Conservation (phyloP, 257 asterid species). For the Nicotiana otophora region DNA sequence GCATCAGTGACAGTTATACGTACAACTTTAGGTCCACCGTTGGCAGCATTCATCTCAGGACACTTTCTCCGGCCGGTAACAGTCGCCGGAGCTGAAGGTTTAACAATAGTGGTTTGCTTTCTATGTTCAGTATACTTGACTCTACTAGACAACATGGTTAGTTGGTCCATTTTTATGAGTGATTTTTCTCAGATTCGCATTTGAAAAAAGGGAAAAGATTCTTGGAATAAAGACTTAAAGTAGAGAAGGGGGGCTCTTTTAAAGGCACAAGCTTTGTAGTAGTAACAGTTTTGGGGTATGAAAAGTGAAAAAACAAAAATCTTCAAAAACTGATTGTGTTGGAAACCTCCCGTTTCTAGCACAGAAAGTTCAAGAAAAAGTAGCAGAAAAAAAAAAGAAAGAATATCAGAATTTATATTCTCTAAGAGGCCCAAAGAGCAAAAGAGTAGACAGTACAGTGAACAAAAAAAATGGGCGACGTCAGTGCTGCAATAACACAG, state of each 20-base stretch:
- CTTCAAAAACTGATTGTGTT: neutral
- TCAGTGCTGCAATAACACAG: neutral
- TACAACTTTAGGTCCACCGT: constrained; percentile 32
- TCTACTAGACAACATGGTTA: constrained; percentile 25
- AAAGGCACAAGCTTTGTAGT: constrained; percentile 23
- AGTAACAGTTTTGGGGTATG: constrained; percentile 8
- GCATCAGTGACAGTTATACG: constrained; percentile 71
- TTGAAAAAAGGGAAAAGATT: constrained; percentile 20
- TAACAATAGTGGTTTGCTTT: constrained; percentile 34
- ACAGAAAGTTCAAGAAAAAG: neutral
- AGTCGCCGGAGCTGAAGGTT: neutral
- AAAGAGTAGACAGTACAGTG: neutral
- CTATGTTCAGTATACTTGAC: constrained; percentile 62
- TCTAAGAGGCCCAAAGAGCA: no score
- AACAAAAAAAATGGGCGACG: neutral
- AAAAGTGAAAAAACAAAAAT: neutral
- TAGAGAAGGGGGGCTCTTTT: constrained; percentile 24
- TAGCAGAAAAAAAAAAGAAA: neutral
- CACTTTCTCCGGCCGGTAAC: constrained; percentile 22
- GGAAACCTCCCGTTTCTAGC: neutral
- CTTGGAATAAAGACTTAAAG: constrained; percentile 43
- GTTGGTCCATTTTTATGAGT: constrained; percentile 11
- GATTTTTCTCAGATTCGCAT: constrained; percentile 59
- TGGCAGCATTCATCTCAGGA: constrained; percentile 11
- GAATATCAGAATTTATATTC: no score